These are phyloP conservation scores for Nepenthes gracilis DNA, from an alignment of 148 eudicot species.

Conservation along the genomic window DNA sequence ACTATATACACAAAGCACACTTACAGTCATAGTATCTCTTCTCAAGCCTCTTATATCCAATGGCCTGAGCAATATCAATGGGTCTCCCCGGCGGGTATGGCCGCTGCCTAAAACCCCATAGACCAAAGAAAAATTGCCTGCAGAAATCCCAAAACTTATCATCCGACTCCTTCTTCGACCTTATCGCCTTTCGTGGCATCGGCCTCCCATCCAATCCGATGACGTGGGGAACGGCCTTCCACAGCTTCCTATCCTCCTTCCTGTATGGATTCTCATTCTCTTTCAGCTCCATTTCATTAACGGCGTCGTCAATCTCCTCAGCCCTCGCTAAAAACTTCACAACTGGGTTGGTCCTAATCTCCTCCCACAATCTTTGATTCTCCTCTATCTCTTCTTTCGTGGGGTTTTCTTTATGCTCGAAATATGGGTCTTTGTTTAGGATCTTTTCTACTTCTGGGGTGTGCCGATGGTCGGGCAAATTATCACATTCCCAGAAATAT, in stretches of 20 bases:
- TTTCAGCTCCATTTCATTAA: conserved; percentile 56
- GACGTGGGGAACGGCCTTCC: conserved; percentile 60
- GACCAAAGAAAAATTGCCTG: conserved; percentile 78
- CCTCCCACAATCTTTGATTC: conserved; percentile 58
- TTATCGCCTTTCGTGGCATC: conserved; percentile 72
- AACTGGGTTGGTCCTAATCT: conserved; percentile 55
- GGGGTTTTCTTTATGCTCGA: conserved; percentile 52
- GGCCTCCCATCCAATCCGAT: conserved; percentile 84
- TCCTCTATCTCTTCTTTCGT: conserved; percentile 49
- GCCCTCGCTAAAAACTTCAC: conserved; percentile 43
- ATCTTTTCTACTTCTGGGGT: conserved; percentile 59
- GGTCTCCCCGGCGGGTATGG: conserved; percentile 86
- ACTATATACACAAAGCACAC: conserved; percentile 11
- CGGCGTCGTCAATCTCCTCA: conserved; percentile 50
- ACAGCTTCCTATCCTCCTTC: conserved; percentile 45
- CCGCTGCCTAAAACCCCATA: conserved; percentile 79
- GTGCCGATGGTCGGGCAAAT: conserved; percentile 54
- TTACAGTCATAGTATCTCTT: conserved; percentile 84
- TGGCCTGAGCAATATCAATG: conserved; percentile 82
- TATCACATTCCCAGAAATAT: conserved; percentile 75
- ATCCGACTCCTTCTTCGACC: conserved; percentile 30
- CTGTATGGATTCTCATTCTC: conserved; percentile 43
- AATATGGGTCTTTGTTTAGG: conserved; percentile 43
- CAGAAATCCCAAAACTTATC: conserved; percentile 92
- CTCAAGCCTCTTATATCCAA: conserved; percentile 78